Evolutionary conservation across 2,329 filamentous ascomycete genomes (phyloP).

Genomic region (Colletotrichum spinosum): DNA sequence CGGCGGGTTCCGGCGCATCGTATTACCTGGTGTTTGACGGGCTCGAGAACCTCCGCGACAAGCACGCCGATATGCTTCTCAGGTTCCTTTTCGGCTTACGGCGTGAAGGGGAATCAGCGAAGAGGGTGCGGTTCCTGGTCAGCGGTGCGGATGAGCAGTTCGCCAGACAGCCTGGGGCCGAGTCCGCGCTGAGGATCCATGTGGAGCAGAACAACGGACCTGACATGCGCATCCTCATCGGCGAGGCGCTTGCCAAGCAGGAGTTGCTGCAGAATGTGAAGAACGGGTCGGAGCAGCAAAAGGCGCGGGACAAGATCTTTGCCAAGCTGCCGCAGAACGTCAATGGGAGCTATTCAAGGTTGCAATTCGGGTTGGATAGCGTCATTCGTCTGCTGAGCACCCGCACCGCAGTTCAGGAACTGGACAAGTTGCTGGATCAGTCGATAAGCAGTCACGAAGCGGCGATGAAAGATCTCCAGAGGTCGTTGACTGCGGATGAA

Average conservation of each 20-base stretch:
- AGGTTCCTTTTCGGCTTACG: not conserved
- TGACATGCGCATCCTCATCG: constrained; percentile 5
- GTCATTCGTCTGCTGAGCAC: constrained; percentile 3
- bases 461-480: constrained; percentile 1
- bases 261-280: not conserved
- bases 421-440: not conserved
- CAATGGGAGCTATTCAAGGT: constrained; percentile 1
- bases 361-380: not conserved
- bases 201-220: not conserved
- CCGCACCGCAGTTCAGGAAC: constrained; percentile 1
- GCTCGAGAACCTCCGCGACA: not conserved
- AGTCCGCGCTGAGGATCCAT: not conserved
- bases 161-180: not conserved
- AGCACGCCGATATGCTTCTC: constrained; percentile 3
- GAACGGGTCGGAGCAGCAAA: not conserved
- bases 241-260: not conserved
- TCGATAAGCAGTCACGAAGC: not conserved
- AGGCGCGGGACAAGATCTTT: not conserved
- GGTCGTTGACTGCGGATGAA: not conserved
- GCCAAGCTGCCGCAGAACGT: not conserved
- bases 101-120: not conserved
- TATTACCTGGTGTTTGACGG: constrained; percentile 5
- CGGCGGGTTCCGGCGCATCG: not conserved
- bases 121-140: not conserved
- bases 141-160: not conserved